phyloP scores from a whole-genome alignment of 2,329 filamentous ascomycete species.

The Didymella glomerata region DNA sequence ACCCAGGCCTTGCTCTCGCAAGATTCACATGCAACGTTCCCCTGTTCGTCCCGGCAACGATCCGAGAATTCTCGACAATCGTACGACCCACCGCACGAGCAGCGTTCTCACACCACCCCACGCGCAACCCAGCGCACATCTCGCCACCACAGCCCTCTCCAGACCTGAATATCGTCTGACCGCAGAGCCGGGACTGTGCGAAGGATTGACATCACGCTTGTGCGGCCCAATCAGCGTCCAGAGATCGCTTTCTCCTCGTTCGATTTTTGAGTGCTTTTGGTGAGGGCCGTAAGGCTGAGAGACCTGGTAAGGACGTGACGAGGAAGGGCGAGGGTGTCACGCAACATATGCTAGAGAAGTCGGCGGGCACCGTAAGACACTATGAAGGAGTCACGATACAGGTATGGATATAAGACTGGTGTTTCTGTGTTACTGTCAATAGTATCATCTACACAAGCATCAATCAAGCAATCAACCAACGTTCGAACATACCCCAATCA shows the following conservation, averaged over 20 bases:
- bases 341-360: constrained; percentile 2
- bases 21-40: constrained; percentile 12
- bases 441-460: no score
- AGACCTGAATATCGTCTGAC: constrained; percentile 28
- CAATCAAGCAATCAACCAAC: constrained; percentile 2
- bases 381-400: not conserved
- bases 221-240: constrained; percentile 4
- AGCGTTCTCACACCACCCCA: constrained; percentile 20
- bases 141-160: constrained; percentile 34
- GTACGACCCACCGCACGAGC: constrained; percentile 26
- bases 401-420: constrained; percentile 15
- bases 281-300: constrained; percentile 8
- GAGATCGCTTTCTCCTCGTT: not conserved
- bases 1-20: not conserved
- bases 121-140: constrained; percentile 25
- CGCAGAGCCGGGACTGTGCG: constrained; percentile 1
- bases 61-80: constrained; percentile 10
- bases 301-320: not conserved
- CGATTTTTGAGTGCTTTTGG: not conserved
- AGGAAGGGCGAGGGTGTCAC: constrained; percentile 4
- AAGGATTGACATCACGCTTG: not conserved
- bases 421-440: constrained; percentile 16
- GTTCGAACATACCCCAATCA: not conserved
- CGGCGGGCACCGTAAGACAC: constrained; percentile 8
- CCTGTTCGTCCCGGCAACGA: constrained; percentile 15